Base-by-base conservation (phyloP, 495 filamentous ascomycete species). In the Daldinia concentrica region DNA sequence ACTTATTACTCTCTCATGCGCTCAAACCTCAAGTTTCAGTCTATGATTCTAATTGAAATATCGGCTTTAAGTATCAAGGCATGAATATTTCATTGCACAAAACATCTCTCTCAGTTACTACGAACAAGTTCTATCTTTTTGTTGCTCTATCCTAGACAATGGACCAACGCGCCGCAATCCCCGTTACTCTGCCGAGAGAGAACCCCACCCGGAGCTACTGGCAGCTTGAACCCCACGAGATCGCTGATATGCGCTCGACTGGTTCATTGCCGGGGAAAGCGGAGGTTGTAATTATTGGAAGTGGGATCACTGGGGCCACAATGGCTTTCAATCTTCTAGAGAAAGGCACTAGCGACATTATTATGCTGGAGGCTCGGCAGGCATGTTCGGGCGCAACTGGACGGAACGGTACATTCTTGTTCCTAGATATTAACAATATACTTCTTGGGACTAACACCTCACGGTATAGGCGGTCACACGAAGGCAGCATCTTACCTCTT, bases 141-240 rank as follows among this genome's bases (percentile, higher is more conserved):
- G 1, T 41, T n/a, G 12, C 24, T 22, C 22, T 24, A 48, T 45
- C 6, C 56, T 7, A 9, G 4, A 54, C 2, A 12, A 86, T 86
- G 84, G 83, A 86, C 34, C 61, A 79, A 36, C 78, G 82, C 36
- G 82, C 81, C 45, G 71, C 67, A 4, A 78, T 85, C 57, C 84
- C 80, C 41, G 82, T 86, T 9, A 76, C 81, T 36, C 79, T 88
- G 12, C 89, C 89, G 5, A 77, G 73, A 34, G 75, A 81, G 4
- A 86, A 87, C 73, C 91, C 91, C 24, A 92, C 89, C 1, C 64
- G 78, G 22, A 88, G 89, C 41, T 92, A 90, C 81, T 94, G 91
- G 91, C 91, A 93, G 79, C 80, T 85, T 59, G 85, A 88, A 17
- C 86, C 86, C 6, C 84, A 87, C 62, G 75, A 79, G 14, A 80